phyloP scores from a whole-genome alignment of 2,329 filamentous ascomycete species.

The Sclerotinia nivalis region DNA sequence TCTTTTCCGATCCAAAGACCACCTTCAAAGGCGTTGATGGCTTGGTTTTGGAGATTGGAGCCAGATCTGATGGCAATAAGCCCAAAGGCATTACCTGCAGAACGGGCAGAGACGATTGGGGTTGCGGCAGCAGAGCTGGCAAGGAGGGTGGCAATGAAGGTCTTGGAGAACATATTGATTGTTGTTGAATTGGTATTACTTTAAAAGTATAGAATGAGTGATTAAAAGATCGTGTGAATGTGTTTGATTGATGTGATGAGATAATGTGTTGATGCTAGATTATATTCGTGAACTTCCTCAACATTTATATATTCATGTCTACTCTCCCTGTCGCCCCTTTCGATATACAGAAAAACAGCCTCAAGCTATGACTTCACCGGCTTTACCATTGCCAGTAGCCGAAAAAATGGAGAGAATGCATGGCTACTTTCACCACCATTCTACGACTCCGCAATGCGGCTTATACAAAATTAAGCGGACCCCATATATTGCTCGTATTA shows the following conservation, averaged over 20 bases:
- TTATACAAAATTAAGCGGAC: background rate
- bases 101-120: conserved; percentile 12
- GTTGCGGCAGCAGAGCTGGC: conserved; percentile 23
- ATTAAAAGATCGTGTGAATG: background rate
- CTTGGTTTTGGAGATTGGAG: background rate
- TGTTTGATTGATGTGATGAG: conserved; percentile 5
- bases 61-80: conserved; percentile 29
- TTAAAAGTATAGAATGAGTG: background rate
- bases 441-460: conserved; percentile 5
- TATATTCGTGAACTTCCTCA: background rate
- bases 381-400: too few species aligned
- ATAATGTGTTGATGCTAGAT: background rate
- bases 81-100: background rate
- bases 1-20: conserved; percentile 22
- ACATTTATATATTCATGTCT: conserved; percentile 12
- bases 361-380: conserved; percentile 11
- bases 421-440: background rate
- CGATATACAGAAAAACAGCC: background rate
- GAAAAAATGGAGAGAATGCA: conserved; percentile 1
- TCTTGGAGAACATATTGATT: conserved; percentile 26
- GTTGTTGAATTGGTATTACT: conserved; percentile 1
- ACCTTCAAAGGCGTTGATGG: background rate
- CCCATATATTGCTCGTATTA: conserved; percentile 14
- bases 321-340: background rate
- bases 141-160: conserved; percentile 24